Evolutionary conservation across 768 basidiomycete species (phyloP).

Genomic region (Amanita thiersii): DNA sequence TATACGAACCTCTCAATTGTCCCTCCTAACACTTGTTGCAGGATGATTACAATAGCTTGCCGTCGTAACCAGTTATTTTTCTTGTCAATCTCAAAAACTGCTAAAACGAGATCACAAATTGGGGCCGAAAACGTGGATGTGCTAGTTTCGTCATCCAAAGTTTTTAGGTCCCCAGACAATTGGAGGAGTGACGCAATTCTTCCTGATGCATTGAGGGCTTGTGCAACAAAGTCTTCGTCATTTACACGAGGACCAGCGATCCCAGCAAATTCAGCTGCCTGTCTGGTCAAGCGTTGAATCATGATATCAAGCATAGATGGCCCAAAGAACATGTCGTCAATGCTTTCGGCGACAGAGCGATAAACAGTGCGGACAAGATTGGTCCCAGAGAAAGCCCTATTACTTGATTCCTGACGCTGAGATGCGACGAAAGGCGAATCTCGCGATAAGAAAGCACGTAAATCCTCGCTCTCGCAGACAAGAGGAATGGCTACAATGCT

Average conservation of each 20-base stretch:
- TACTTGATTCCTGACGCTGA: constrained; percentile 28
- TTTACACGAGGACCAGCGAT: constrained; percentile 70
- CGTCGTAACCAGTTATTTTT: constrained; percentile 94
- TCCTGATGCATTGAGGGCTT: constrained; percentile 67
- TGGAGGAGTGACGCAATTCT: constrained; percentile 57
- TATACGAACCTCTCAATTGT: constrained; percentile 83
- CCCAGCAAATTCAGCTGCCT: constrained; percentile 85
- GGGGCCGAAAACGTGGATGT: constrained; percentile 87
- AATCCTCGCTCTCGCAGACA: constrained; percentile 76
- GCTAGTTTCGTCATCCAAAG: constrained; percentile 82
- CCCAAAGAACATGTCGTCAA: constrained; percentile 96
- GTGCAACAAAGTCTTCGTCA: constrained; percentile 80
- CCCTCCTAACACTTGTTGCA: constrained; percentile 92
- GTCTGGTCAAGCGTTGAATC: constrained; percentile 82
- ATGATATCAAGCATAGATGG: constrained; percentile 95
- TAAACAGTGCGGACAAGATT: constrained; percentile 84
- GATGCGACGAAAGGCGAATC: constrained; percentile 76
- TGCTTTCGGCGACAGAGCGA: constrained; percentile 85
- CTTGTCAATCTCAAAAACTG: constrained; percentile 92
- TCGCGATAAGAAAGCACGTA: constrained; percentile 80
- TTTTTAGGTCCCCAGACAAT: constrained; percentile 70
- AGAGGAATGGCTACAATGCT: constrained; percentile 63
- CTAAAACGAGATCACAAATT: constrained; percentile 88
- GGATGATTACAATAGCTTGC: constrained; percentile 92
- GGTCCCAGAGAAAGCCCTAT: constrained; percentile 49